These are phyloP conservation scores for Casaregolazyma suthepensis DNA, from an alignment of 1,139 yeast species.

Conservation along the genomic window DNA sequence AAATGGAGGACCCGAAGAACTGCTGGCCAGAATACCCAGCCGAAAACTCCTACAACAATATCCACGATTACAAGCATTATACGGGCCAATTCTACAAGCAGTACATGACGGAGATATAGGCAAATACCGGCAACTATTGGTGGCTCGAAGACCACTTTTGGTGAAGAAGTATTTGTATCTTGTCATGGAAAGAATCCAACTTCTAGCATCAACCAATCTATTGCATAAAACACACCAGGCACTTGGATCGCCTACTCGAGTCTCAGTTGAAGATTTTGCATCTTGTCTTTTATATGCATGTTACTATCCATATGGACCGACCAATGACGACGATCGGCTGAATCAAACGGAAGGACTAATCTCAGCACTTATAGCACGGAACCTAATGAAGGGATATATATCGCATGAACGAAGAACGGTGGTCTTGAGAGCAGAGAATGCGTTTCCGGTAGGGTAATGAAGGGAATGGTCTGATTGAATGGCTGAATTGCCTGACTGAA, in stretches of 20 bases:
- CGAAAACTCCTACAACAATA: conserved; percentile 42
- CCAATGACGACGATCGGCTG: conserved; percentile 19
- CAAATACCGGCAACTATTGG: conserved; percentile 43
- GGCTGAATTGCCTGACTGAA: no score
- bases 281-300: conserved; percentile 41
- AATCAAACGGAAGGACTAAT: conserved; percentile 67
- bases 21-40: conserved; percentile 27
- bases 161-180: conserved; percentile 59
- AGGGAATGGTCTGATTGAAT: not conserved
- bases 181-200: conserved; percentile 50
- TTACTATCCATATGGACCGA: conserved; percentile 14
- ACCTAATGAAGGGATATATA: conserved; percentile 72
- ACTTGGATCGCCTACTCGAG: conserved; percentile 36
- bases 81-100: conserved; percentile 46
- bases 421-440: conserved; percentile 67
- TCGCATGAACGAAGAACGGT: conserved; percentile 70
- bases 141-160: conserved; percentile 44
- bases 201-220: conserved; percentile 47
- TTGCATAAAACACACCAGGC: conserved; percentile 42
- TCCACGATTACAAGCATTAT: conserved; percentile 42
- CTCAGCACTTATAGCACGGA: conserved; percentile 59
- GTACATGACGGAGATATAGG: conserved; percentile 51
- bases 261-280: conserved; percentile 45
- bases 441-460: conserved; percentile 39
- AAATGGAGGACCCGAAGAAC: conserved; percentile 15